Conservation (phyloP, 139 green algal species). For the Coelastrella sp. region DNA sequence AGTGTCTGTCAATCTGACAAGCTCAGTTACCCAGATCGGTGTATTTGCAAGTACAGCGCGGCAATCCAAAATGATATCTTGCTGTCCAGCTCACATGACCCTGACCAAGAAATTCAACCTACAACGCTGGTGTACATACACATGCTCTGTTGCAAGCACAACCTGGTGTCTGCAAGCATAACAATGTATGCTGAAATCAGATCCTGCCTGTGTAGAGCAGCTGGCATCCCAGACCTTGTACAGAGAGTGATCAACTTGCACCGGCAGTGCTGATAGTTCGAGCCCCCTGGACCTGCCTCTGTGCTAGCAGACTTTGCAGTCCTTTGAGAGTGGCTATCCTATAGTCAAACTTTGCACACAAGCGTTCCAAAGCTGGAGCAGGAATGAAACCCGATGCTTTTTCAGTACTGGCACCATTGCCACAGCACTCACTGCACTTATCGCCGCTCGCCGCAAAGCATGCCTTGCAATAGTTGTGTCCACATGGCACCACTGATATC, state of each 20-base stretch:
- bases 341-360: conserved; percentile 50
- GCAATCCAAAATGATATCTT: no score
- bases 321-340: conserved; percentile 15
- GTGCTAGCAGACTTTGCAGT: conserved; percentile 33
- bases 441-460: conserved; percentile 21
- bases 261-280: not conserved
- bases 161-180: no score
- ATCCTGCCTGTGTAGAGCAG: no score
- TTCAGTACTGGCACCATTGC: not conserved
- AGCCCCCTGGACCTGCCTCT: not conserved
- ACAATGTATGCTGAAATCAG: no score
- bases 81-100: no score
- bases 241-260: not conserved
- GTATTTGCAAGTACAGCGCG: no score
- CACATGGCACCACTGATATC: conserved; percentile 43
- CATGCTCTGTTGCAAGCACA: no score
- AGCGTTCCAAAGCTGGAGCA: conserved; percentile 23
- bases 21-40: no score
- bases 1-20: no score
- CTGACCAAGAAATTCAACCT: no score
- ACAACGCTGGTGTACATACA: no score
- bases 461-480: conserved; percentile 48
- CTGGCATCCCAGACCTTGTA: no score
- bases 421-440: conserved; percentile 4
- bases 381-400: not conserved